Percentiles rank a stretch among this genome's conserved stretches.
Conservation (phyloP, 352 stramenopile species). For the Peronospora destructor region DNA sequence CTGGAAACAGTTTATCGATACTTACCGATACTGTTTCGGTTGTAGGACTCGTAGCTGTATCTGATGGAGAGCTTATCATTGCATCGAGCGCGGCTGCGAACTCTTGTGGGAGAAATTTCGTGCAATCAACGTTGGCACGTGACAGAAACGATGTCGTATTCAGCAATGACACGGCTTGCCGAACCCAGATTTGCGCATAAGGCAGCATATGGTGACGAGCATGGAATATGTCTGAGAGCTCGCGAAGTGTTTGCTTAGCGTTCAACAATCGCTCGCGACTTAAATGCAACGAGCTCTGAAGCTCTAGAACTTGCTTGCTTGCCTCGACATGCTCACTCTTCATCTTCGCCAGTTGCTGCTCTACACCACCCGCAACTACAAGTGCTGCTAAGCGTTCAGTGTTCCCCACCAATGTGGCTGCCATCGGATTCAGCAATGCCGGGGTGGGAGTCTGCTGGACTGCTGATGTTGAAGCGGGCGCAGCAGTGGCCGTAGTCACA, state of each 20-base stretch:
- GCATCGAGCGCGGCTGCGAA: conserved; percentile 40
- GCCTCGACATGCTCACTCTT: conserved; percentile 60
- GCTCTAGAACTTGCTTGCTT: conserved; percentile 59
- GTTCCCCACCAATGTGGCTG: conserved; percentile 31
- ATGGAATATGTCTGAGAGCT: conserved; percentile 56
- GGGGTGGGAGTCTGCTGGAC: conserved; percentile 10
- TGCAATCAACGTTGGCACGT: conserved; percentile 25
- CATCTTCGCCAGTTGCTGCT: conserved; percentile 68
- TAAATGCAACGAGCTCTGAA: conserved; percentile 56
- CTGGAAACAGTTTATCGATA: conserved; percentile 66
- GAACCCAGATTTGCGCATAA: conserved; percentile 51
- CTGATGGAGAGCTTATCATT: conserved; percentile 14
- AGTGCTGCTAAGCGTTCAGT: conserved; percentile 55
- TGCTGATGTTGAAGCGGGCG: conserved; percentile 4
- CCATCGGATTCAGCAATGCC: conserved; percentile 23
- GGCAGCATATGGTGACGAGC: conserved; percentile 59
- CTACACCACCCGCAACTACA: conserved; percentile 54
- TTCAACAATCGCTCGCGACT: conserved; percentile 52
- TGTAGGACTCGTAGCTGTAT: conserved; percentile 4
- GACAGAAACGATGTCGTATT: conserved; percentile 41
- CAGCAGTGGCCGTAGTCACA: neutral
- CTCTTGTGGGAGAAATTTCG: conserved; percentile 38
- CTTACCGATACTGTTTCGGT: conserved; percentile 3
- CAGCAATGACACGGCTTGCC: conserved; percentile 40
- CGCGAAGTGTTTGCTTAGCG: conserved; percentile 47